These are phyloP conservation scores for Chlamydomonas schloesseri DNA, from an alignment of 139 green algal species.

Conservation along the genomic window DNA sequence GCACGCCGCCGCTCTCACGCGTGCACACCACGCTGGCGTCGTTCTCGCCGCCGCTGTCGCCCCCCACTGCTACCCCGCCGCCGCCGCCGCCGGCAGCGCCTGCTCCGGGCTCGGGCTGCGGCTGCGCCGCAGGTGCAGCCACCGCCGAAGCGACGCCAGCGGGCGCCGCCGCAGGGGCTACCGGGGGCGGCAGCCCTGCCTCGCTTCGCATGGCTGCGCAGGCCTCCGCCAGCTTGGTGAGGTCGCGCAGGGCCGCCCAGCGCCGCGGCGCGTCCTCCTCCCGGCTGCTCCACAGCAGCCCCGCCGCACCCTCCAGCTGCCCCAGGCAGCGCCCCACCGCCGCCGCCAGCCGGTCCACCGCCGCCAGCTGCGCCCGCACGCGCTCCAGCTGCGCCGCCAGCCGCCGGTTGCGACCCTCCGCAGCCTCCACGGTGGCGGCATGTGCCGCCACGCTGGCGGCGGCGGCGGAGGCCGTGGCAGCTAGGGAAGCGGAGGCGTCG, in stretches of 20 bases:
- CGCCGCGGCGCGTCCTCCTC: slow-evolving; percentile 29
- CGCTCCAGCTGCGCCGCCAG: slow-evolving; percentile 35
- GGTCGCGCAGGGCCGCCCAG: slow-evolving; percentile 14
- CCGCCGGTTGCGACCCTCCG: slow-evolving; percentile 24
- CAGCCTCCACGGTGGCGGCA: slow-evolving; percentile 6
- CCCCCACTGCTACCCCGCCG: background rate
- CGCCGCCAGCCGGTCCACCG: slow-evolving; percentile 21
- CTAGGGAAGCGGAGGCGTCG: too few relatives aligned
- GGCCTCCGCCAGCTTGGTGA: slow-evolving; percentile 5
- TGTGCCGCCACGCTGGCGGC: background rate
- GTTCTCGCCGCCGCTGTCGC: background rate
- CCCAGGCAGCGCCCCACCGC: slow-evolving; percentile 2
- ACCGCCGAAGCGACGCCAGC: background rate
- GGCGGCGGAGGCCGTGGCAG: background rate
- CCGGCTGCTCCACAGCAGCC: slow-evolving; percentile 28
- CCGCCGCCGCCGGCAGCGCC: too few relatives aligned
- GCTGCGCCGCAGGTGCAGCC: too few relatives aligned
- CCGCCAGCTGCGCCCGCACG: slow-evolving; percentile 28
- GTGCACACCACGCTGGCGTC: slow-evolving; percentile 21
- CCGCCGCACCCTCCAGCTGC: background rate
- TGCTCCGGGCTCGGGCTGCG: too few relatives aligned
- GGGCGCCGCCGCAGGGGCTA: background rate
- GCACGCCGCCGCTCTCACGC: slow-evolving; percentile 24
- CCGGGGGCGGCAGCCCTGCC: background rate
- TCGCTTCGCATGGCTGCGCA: slow-evolving; percentile 5